Base-by-base conservation (phyloP, 352 stramenopile genomes). In the Hyaloperonospora brassicae region DNA sequence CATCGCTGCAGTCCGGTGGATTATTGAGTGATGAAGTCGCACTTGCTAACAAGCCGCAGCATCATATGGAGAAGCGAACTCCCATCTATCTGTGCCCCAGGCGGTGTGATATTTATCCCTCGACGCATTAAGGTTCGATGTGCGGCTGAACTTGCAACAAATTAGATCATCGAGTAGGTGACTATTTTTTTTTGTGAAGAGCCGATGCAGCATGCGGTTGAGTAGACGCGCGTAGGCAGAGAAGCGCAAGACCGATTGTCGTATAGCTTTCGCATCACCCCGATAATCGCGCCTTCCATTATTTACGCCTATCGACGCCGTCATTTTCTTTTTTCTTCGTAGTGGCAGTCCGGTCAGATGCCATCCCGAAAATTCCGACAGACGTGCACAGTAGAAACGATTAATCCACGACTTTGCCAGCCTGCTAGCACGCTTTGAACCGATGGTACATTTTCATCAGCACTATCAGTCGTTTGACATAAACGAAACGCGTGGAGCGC, bases 41-140 rank as follows among this genome's bases (percentile, higher is more conserved):
- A 90, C 64, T 35, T 88, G 69, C 41, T 76, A 68, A 24, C 72
- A 76, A 22, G 87, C 55, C 22, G 51, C 50, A n/a, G 50, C 41
- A 57, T 93, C 90, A 1, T 79, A 79, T 24, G 75, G 79, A 55
- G 90, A 93, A 6, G 47, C 57, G 13, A 65, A 50, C 11, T 55
- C 41, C 36, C 39, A 4, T 51, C 41, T 8, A 38, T 7, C 43
- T 52, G 45, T 25, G 52, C 43, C 12, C 74, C 70, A 27, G 82
- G 82, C 2, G 79, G 79, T 47, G 70, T 65, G n/a, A 93, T 79
- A 49, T 90, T 88, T 11, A 93, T 59, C 30, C 83, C 67, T 23
- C 72, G 74, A 39, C 90, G 61, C 57, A 79, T 1, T 76, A 89
- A 6, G 82, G 82, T 46, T 84, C 82, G 21, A 87, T 65, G 11